Conservation (phyloP, 495 filamentous ascomycete genomes). For the Thozetella sp. region DNA sequence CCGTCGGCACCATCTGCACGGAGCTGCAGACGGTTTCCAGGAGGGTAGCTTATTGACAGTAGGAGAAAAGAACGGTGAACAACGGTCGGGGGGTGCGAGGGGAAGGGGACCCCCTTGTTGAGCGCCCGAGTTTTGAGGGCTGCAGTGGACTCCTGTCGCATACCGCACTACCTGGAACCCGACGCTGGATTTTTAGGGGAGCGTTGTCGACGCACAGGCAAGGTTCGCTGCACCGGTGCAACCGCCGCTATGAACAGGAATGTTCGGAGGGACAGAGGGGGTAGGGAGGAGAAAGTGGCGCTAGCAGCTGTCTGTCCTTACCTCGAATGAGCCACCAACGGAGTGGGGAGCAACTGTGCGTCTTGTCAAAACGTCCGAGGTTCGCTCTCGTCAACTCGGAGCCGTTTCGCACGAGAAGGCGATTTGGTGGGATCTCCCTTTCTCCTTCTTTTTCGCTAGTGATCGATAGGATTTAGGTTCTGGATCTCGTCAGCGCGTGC, state of each 20-base stretch:
- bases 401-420: not conserved
- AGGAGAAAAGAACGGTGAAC: not conserved
- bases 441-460: not conserved
- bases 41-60: slow-evolving; percentile 2
- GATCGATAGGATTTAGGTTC: not conserved
- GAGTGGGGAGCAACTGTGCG: not conserved
- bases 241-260: slow-evolving; percentile 15
- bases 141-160: slow-evolving; percentile 20
- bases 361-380: not conserved
- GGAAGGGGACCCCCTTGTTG: not conserved
- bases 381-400: not conserved
- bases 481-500: not conserved
- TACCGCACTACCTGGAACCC: slow-evolving; percentile 8
- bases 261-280: slow-evolving; percentile 10
- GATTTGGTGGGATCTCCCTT: not conserved
- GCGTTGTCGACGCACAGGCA: slow-evolving; percentile 15
- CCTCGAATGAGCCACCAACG: not conserved
- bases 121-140: slow-evolving; percentile 8
- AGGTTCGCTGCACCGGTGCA: slow-evolving; percentile 22
- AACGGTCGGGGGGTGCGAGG: not conserved
- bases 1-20: slow-evolving; percentile 21
- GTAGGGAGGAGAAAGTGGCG: not conserved
- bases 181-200: not conserved
- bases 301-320: not conserved
- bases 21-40: slow-evolving; percentile 20